Conservation (phyloP, 2,329 filamentous ascomycete species). For the Talaromyces rugulosus region DNA sequence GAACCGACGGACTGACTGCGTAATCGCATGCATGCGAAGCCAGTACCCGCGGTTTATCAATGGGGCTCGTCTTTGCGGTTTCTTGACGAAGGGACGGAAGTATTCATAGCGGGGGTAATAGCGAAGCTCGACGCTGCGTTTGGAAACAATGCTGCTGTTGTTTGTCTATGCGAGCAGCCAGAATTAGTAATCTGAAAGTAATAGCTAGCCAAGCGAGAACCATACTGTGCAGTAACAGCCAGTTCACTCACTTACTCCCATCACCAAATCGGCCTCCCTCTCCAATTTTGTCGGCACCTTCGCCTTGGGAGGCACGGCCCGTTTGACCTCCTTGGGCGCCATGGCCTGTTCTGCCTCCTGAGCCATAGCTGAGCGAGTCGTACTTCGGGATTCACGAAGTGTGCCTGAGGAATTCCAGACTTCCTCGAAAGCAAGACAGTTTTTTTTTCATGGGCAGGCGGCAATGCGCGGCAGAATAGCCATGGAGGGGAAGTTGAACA, state of each 20-base stretch:
- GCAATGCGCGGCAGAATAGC: constrained; percentile 7
- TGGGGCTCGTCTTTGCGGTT: constrained; percentile 76
- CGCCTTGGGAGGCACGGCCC: neutral
- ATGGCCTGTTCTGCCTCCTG: constrained; percentile 11
- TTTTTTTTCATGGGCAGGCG: neutral
- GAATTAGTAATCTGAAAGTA: neutral
- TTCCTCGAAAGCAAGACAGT: neutral
- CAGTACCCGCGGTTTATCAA: constrained; percentile 89
- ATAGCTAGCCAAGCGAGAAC: neutral
- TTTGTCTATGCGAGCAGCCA: constrained; percentile 59
- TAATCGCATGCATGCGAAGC: constrained; percentile 77
- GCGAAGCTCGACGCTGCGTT: constrained; percentile 83
- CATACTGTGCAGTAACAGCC: constrained; percentile 6
- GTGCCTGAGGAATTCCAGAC: neutral
- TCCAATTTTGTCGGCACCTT: constrained; percentile 25
- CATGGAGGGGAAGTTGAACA: neutral
- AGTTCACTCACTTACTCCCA: constrained; percentile 49
- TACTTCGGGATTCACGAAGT: neutral
- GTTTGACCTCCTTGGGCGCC: constrained; percentile 10
- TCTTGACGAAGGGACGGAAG: constrained; percentile 82
- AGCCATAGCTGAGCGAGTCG: neutral
- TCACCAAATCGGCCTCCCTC: constrained; percentile 50
- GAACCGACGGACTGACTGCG: constrained; percentile 69
- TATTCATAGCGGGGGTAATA: constrained; percentile 81
- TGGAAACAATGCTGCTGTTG: constrained; percentile 86